phyloP scores from a whole-genome alignment of 768 basidiomycete genomes.

The Mycena crocata region DNA sequence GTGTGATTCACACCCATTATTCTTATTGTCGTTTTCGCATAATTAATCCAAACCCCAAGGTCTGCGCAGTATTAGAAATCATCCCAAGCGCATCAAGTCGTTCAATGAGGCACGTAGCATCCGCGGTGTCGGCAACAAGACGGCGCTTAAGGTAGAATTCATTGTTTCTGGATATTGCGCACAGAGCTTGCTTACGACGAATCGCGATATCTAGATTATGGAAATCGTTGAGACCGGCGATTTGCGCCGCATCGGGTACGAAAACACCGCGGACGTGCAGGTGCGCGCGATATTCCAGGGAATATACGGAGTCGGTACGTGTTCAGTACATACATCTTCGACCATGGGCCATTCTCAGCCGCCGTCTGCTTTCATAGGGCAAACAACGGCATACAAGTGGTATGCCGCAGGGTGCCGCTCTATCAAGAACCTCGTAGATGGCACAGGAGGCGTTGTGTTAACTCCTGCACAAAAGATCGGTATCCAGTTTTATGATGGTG shows the following conservation, averaged over 20 bases:
- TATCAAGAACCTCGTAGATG: conserved; percentile 74
- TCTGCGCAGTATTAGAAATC: conserved; percentile 65
- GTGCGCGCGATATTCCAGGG: conserved; percentile 73
- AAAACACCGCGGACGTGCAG: conserved; percentile 71
- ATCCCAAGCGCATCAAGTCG: conserved; percentile 69
- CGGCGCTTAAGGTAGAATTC: conserved; percentile 74
- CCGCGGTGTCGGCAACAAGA: conserved; percentile 77
- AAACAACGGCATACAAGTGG: conserved; percentile 76
- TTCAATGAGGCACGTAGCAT: conserved; percentile 70
- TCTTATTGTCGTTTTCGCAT: too few species aligned
- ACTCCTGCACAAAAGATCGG: conserved; percentile 74
- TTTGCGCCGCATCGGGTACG: conserved; percentile 75
- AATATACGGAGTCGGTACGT: conserved; percentile 88
- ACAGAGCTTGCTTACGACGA: background rate
- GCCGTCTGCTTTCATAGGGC: conserved; percentile 57
- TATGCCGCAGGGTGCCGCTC: conserved; percentile 81
- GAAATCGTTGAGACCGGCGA: conserved; percentile 83
- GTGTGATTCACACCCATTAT: conserved; percentile 62
- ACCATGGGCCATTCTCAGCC: background rate
- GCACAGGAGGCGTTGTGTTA: conserved; percentile 72
- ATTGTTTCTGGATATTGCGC: background rate
- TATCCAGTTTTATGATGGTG: conserved; percentile 76
- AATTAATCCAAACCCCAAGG: too few species aligned
- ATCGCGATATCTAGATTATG: conserved; percentile 66
- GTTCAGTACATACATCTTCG: background rate